Evolutionary conservation across 2,329 filamentous ascomycete genomes (phyloP), one percentile per base, ranked within the genome.

Genomic region (Zasmidium cellare): DNA sequence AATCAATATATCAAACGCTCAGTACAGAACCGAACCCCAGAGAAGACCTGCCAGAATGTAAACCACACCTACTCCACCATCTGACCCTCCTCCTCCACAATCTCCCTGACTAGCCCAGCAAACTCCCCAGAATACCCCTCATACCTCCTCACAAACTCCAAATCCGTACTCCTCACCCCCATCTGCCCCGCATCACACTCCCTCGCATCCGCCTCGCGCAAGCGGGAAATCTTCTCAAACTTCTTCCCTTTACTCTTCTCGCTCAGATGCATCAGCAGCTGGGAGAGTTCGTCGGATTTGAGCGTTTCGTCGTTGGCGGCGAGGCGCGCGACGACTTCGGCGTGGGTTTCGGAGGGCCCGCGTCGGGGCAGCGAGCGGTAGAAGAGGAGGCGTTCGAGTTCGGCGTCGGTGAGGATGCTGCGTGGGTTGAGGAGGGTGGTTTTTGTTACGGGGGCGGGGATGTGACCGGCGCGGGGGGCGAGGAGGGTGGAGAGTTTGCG

Each of bases 311-410:
- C 68, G 25, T 52, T 41, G 14, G 57, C 57, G 5, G 54, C 56
- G 5, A 71, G 51, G 31, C 68, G 67, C n/a, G 68, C 68, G 23
- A 71, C 66, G 20, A 69, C 53, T 49, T 70, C 59, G 35, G 66
- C 60, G 35, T 69, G 69, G n/a, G 58, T 57, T 55, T 71, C 68
- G 9, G 45, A 45, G 19, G 53, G 19, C 7, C 58, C 56, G 19
- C 56, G 59, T 2, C 54, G 51, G 9, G 65, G 56, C 14, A 72
- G 62, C 9, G 59, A 53, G 50, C 71, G 70, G 16, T 58, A 56
- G 18, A 46, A 45, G 44, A 72, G 58, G 45, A 70, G 59, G 11
- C 51, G 49, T 20, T 66, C 61, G 53, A 74, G 64, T 51, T 72
- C 69, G 24, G 46, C 61, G 12, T 58, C 41, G 25, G 56, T 60